Evolutionary conservation across 352 stramenopile species (phyloP).

Genomic region (Thalassiosira tumida): DNA sequence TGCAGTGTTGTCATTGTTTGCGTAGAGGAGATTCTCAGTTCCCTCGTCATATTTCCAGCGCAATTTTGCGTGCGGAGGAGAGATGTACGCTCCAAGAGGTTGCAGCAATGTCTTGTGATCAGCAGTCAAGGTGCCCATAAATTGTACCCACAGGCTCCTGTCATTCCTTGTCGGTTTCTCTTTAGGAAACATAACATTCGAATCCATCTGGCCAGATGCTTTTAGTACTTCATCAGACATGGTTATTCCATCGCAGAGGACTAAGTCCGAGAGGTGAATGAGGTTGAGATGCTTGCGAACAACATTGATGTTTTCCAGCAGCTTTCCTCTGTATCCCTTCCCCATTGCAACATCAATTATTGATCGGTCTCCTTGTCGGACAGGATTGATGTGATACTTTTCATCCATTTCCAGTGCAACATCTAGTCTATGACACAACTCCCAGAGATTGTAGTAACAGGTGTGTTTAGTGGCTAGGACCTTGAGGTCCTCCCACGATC

Average conservation of each 20-base stretch:
- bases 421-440: neutral
- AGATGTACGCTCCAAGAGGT: neutral
- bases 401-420: neutral
- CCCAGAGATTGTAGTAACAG: conserved; percentile 47
- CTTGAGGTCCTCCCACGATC: neutral
- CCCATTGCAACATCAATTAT: neutral
- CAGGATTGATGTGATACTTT: neutral
- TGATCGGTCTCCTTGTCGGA: neutral
- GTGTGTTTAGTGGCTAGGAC: conserved; percentile 16
- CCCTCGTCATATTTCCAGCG: no score
- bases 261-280: conserved; percentile 14
- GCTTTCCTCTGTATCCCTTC: no score
- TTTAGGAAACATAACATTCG: neutral
- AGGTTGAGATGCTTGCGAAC: conserved; percentile 18
- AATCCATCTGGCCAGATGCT: neutral
- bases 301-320: neutral
- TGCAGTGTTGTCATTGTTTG: no score
- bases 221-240: neutral
- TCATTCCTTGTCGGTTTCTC: conserved; percentile 10
- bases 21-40: no score
- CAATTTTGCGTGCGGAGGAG: neutral
- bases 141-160: neutral
- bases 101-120: neutral
- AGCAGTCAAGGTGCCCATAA: neutral
- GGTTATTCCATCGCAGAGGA: conserved; percentile 22